phyloP scores from a whole-genome alignment of 2,329 filamentous ascomycete genomes.

The Talaromyces pinophilus region DNA sequence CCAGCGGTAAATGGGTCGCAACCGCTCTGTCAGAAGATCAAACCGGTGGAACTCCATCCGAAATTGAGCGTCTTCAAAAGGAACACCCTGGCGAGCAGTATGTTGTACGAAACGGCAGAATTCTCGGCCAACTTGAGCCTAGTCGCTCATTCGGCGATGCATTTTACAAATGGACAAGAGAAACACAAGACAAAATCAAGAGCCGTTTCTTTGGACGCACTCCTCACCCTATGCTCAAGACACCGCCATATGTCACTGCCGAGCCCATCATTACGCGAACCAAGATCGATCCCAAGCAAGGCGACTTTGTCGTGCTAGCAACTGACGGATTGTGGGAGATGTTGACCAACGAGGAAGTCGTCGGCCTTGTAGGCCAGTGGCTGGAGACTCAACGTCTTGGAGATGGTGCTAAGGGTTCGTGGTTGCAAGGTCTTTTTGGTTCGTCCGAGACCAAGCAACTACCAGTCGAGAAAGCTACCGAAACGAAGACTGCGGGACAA shows the following conservation, averaged over 20 bases:
- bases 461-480: slow-evolving; percentile 69
- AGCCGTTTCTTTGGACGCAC: slow-evolving; percentile 83
- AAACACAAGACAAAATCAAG: slow-evolving; percentile 80
- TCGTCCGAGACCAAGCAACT: slow-evolving; percentile 56
- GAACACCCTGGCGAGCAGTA: slow-evolving; percentile 88
- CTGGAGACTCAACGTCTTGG: slow-evolving; percentile 70
- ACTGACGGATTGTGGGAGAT: slow-evolving; percentile 99
- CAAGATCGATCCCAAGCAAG: slow-evolving; percentile 81
- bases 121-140: slow-evolving; percentile 88
- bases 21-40: slow-evolving; percentile 89
- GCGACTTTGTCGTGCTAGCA: slow-evolving; percentile 94
- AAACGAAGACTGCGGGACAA: slow-evolving; percentile 64
- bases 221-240: slow-evolving; percentile 75
- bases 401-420: slow-evolving; percentile 55
- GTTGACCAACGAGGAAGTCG: slow-evolving; percentile 97
- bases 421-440: slow-evolving; percentile 70
- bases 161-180: slow-evolving; percentile 90
- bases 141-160: slow-evolving; percentile 95
- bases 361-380: slow-evolving; percentile 96
- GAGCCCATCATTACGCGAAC: slow-evolving; percentile 94
- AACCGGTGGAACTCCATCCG: slow-evolving; percentile 83
- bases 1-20: slow-evolving; percentile 87
- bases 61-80: slow-evolving; percentile 76
- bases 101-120: slow-evolving; percentile 84
- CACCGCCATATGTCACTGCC: slow-evolving; percentile 94